Percentiles rank a stretch among this genome's conserved stretches.
These are phyloP conservation scores for Gossypioides kirkii DNA, from an alignment of 345 rosid species.

Conservation along the genomic window DNA sequence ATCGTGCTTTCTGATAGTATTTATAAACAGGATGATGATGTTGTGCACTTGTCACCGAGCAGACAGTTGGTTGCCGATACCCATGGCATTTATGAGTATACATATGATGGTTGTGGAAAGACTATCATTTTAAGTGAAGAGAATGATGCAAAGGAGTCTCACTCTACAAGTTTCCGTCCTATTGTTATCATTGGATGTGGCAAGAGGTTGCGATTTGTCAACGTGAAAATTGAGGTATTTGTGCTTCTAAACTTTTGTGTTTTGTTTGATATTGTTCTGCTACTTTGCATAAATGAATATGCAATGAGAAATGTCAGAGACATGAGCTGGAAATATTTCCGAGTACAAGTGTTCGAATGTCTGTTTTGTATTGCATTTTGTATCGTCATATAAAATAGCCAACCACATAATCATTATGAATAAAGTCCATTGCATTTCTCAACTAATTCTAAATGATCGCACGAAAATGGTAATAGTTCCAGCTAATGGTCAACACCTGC, in stretches of 20 bases:
- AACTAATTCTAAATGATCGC: neutral
- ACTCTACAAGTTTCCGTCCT: conserved; percentile 50
- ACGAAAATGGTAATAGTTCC: neutral
- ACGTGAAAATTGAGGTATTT: conserved; percentile 85
- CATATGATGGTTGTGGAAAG: conserved; percentile 89
- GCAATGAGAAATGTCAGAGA: neutral
- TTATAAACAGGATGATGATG: conserved; percentile 72
- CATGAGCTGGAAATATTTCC: neutral
- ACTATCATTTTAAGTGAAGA: conserved; percentile 58
- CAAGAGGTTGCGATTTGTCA: conserved; percentile 81
- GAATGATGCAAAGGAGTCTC: conserved; percentile 40
- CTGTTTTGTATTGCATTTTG: neutral
- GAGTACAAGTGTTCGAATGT: neutral
- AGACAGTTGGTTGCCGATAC: conserved; percentile 82
- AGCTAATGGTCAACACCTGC: neutral
- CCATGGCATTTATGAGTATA: conserved; percentile 71
- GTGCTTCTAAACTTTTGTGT: conserved; percentile 15
- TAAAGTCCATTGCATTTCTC: neutral
- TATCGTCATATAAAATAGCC: neutral
- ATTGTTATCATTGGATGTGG: conserved; percentile 85
- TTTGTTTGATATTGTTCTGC: neutral
- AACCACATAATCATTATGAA: neutral
- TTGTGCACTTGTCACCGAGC: conserved; percentile 71
- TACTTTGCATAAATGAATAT: neutral
- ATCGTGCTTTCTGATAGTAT: conserved; percentile 66